Evolutionary conservation across 148 eudicot species (phyloP).

Genomic region (Bassia scoparia): DNA sequence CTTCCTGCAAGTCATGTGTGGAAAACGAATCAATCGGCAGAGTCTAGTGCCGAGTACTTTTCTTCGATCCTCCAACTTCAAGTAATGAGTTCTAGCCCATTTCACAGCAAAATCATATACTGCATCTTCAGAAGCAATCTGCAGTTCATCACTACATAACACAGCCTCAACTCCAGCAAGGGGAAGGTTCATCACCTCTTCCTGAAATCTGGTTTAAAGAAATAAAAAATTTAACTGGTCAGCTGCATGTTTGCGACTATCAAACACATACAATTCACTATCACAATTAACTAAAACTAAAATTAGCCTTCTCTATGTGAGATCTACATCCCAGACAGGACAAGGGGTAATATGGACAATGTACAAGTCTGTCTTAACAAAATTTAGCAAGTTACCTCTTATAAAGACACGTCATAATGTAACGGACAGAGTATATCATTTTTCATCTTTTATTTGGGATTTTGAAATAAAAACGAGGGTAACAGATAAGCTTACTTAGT

Average conservation of each 20-base stretch:
- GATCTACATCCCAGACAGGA: neutral
- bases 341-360: neutral
- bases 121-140: slow-evolving; percentile 71
- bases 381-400: neutral
- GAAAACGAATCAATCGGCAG: slow-evolving; percentile 57
- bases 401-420: neutral
- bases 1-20: slow-evolving; percentile 61
- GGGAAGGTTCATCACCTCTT: slow-evolving; percentile 60
- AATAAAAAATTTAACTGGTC: slow-evolving; percentile 1
- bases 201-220: slow-evolving; percentile 62
- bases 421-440: neutral
- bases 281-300: neutral
- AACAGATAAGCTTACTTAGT: slow-evolving; percentile 42
- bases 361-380: neutral
- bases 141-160: slow-evolving; percentile 61
- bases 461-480: neutral
- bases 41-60: slow-evolving; percentile 43
- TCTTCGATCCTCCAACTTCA: slow-evolving; percentile 50
- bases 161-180: slow-evolving; percentile 67
- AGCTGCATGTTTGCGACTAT: neutral
- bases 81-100: slow-evolving; percentile 64
- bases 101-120: slow-evolving; percentile 62
- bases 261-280: neutral
- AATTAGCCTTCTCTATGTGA: neutral
- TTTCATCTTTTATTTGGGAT: neutral